These are phyloP conservation scores for Firmiana major DNA, from an alignment of 345 rosid species.

Conservation along the genomic window DNA sequence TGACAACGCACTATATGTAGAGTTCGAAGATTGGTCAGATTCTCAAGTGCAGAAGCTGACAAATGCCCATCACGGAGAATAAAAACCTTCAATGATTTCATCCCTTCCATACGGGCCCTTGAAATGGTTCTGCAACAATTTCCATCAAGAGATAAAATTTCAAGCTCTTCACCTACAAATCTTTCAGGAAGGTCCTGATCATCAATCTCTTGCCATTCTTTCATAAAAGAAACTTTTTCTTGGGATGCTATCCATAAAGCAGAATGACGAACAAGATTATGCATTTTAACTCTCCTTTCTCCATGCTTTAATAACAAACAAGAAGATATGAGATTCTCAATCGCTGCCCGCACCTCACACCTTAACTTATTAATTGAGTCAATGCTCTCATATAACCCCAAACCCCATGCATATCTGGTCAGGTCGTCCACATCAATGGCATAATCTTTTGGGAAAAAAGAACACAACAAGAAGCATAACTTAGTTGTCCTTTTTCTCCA, in stretches of 20 bases:
- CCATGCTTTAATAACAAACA: not conserved
- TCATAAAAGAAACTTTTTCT: not conserved
- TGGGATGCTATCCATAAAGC: not conserved
- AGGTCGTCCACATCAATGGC: not conserved
- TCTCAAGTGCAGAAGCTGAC: not conserved
- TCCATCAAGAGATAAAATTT: not conserved
- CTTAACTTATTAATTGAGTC: not conserved
- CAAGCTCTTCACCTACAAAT: not conserved
- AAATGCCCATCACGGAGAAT: not conserved
- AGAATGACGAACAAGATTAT: not conserved
- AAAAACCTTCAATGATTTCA: not conserved
- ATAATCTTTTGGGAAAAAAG: not conserved
- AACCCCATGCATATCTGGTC: not conserved
- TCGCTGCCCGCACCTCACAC: not conserved
- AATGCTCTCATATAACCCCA: not conserved
- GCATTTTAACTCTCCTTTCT: not conserved
- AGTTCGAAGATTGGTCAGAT: not conserved
- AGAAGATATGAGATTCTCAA: not conserved
- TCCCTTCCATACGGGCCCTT: not conserved
- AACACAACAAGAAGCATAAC: not conserved
- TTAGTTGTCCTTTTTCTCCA: not conserved
- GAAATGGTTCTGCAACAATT: not conserved
- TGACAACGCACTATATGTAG: not conserved
- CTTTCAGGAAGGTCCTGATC: not conserved
- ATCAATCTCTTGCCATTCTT: too few species aligned